Evolutionary conservation across 805 yeast species (phyloP), one percentile per base, ranked within the genome.

Genomic region (Cyberlindnera mycetangii): DNA sequence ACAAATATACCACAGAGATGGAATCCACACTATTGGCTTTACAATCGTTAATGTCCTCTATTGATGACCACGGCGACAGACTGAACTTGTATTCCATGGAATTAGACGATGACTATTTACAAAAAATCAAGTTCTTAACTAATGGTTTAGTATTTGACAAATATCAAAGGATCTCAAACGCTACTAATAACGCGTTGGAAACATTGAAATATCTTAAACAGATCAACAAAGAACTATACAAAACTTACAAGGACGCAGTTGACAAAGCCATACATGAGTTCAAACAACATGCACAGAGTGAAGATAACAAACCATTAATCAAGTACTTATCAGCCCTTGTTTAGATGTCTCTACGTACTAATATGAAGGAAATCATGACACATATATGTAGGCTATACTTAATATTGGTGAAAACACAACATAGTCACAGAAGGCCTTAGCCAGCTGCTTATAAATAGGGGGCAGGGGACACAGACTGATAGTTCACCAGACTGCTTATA

Each of bases 71-170:
- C 18, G 50, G 49, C 1, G n/a, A 16, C 6, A 47, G 41, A 24
- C 19, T 50, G 33, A 48, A 50, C 4, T 32, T 55, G 3, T 55
- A 55, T 34, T 14, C 35, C 0, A 21, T 53, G 12, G 44, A 53
- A 14, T 17, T 41, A 16, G 39, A 48, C 12, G 50, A 51, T 17
- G 42, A 37, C 4, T 45, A 51, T 16, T 32, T 55, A n/a, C 15
- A 18, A n/a, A 48, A 49, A 7, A 44, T 55, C 38, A 39, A 46
- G n/a, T 48, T 42, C 35, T 5, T 55, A 15, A 44, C 49, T 9
- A 47, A 55, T 41, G 59, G 59, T 2, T 31, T 54, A 28, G 25
- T 49, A 2, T 49, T 32, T 36, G 37, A 33, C 22, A 37, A 42
- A 9, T 53, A 53, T 30, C 59, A 54, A 22, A 5, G 24, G 34